Evolutionary conservation across 2,329 filamentous ascomycete genomes (phyloP), one percentile per base, ranked within the genome.

Genomic region (Phyllosticta paracitricarpa): DNA sequence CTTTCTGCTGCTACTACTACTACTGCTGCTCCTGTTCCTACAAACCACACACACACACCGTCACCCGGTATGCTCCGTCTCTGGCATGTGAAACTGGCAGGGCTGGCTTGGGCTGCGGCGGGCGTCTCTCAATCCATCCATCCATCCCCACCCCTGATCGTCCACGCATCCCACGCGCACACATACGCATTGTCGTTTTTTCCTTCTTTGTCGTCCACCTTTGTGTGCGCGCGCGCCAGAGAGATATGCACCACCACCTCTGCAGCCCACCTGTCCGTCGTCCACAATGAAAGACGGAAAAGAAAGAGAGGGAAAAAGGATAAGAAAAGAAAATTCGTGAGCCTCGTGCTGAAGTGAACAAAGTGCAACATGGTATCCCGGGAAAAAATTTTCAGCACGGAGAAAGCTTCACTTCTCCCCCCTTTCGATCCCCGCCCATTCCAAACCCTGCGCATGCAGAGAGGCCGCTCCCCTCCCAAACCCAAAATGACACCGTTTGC

Each of bases 291-390:
- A 30, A 30, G 2, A 30, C 9, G 6, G 9, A 30, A 30, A 7
- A 30, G 28, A 62, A 64, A 65, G 6, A 19, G 51, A 60, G 55
- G 33, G 25, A 51, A 56, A 52, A 64, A 58, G 63, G 64, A 64
- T 68, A 69, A 59, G 66, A 65, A 63, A 64, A 67, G 69, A 73
- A 67, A 66, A 72, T 69, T 74, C 72, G 69, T 73, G 71, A 70
- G 73, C 71, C 63, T 72, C 62, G 71, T 61, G 60, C 60, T 58
- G 56, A 24, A 53, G 24, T 58, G 24, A 61, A 61, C 51, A 61
- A 22, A 55, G 60, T 61, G 72, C 72, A 64, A 62, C 61, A 64
- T 69, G 69, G 71, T 71, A 72, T 73, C 69, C 69, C 67, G 61
- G 66, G 19, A 22, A 22, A 22, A 67, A 64, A 65, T 72, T 72